Evolutionary conservation across 208 protist species (phyloP), one percentile per base, ranked within the genome.

Genomic region (Acanthamoeba healyi): DNA sequence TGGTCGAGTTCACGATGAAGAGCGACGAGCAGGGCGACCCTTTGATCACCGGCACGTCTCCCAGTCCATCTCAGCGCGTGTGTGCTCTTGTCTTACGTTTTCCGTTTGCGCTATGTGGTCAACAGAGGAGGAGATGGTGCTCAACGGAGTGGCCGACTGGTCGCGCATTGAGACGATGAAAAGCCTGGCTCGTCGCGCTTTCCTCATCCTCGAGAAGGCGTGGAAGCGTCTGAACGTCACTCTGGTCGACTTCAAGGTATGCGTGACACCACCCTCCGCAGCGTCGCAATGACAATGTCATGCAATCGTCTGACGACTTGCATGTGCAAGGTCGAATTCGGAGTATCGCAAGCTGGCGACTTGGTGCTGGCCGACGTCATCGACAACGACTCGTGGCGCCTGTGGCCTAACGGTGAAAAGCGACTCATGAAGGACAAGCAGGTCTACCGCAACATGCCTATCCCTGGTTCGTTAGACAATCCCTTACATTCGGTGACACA

Each of bases 331-430:
- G 74, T 96, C 46, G 91, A 94, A 74, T 94, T 96, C 94, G 94
- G 94, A 61, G 51, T 95, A 54, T 93, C 92, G 40, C 6, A 56
- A 61, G 32, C 86, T 46, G 77, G 72, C 38, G 72, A 94, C 36
- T 40, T 96, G 34, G 90, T 96, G 15, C 65, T 96, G 36, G 91
- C 95, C 36, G 95, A 94, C 61, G 90, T 96, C 74, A 94, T 96
- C 40, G 95, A 96, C 74, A 96, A 96, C 87, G 95, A 96, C 81
- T 93, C 93, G 49, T 96, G 95, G 95, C 86, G 92, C 67, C 74
- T 96, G 67, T 95, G 95, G 92, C 93, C 82, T 67, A 63, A 92
- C 54, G 95, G 93, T 54, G 95, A 96, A 44, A 96, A 95, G 82
- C 49, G 44, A 7, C 77, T 61, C 24, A 87, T 87, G 77, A 87